Base-by-base conservation (phyloP, 805 yeast species). In the Candida nanaspora region DNA sequence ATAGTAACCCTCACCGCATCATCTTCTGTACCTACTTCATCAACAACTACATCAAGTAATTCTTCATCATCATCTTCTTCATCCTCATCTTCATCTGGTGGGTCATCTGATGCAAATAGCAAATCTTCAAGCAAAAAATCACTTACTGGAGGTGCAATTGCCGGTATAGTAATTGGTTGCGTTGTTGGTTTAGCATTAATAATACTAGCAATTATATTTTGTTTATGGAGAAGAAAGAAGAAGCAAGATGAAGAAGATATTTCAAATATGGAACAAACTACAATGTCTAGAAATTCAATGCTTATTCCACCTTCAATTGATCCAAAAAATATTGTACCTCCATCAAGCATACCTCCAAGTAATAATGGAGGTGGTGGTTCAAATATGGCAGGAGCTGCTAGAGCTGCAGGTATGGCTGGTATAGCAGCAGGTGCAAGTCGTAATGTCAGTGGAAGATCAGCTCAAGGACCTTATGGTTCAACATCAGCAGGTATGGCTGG, bases 141-240 rank as follows among this genome's bases (percentile, higher is more conserved):
- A 11, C 37, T 62, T 26, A 48, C 57, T 18, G 53, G 51, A 19
- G 66, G 66, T 33, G 60, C 62, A 13, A 57, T 60, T 33, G 66
- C 66, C 9, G 66, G 66, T 32, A 56, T 61, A 15, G 66, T 55
- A 9, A 47, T 62, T 40, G 66, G 66, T 11, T 49, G 46, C 4
- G 48, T 62, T 2, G 38, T 48, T 22, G 66, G 65, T 20, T 38
- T 45, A 3, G 22, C 47, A 3, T 19, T 49, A 15, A 16, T 62
- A 3, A 35, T 44, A 3, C 41, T 41, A 1, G 26, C 36, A 8
- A 11, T 53, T 6, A n/a, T 53, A 23, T 41, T 58, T 38, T 47
- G 57, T 36, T 25, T 49, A 18, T 42, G 59, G 45, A 42, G 48
- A 38, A 51, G 61, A 40, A 47, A 49, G 20, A 41, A 41, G 31